Conservation (phyloP, 2,329 filamentous ascomycete species). For the Chrysosporium keratinophilum region DNA sequence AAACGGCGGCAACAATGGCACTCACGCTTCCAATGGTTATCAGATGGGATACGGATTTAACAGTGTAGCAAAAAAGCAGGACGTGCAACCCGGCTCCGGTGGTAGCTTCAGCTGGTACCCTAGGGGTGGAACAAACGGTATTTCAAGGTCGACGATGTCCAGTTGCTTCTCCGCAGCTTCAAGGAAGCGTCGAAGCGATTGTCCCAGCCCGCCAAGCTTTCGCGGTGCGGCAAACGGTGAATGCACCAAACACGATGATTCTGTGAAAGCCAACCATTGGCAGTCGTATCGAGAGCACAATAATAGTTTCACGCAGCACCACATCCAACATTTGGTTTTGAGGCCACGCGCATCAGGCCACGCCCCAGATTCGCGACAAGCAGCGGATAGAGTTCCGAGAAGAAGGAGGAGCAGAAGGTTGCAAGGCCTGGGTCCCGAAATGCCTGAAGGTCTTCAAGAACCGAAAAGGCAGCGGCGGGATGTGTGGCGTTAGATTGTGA, state of each 20-base stretch:
- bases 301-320: not conserved
- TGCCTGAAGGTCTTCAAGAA: not conserved
- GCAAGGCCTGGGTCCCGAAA: slow-evolving; percentile 5
- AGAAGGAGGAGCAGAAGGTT: slow-evolving; percentile 8
- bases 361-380: not conserved
- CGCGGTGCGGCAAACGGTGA: not conserved
- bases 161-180: not conserved
- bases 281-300: not conserved
- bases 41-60: not conserved
- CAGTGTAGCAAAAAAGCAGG: not conserved
- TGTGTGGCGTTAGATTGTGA: not conserved
- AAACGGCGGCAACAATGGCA: not conserved
- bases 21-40: not conserved
- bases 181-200: not conserved
- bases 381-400: not conserved
- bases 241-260: not conserved
- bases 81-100: not conserved
- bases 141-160: not conserved
- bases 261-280: not conserved
- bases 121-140: not conserved
- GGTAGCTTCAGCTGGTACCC: not conserved
- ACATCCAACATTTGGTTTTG: not conserved
- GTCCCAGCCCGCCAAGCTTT: slow-evolving; percentile 4
- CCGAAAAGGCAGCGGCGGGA: not conserved
- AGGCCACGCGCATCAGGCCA: not conserved